Conservation (phyloP, 495 filamentous ascomycete species). For the Aspergillus homomorphus region DNA sequence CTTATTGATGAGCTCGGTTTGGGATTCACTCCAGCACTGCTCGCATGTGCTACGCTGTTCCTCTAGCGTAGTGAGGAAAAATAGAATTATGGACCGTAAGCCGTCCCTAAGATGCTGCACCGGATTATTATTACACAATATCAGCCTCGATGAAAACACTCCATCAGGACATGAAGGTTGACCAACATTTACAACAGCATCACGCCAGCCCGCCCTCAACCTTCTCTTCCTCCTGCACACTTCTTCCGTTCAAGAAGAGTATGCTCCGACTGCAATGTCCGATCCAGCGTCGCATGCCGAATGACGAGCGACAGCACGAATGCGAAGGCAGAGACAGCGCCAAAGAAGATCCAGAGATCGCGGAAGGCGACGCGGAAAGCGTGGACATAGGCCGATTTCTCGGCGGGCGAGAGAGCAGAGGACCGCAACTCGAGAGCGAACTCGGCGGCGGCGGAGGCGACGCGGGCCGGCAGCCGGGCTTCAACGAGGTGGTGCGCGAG, state of each 20-base stretch:
- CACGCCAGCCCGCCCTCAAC: too few relatives aligned
- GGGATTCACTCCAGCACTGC: too few relatives aligned
- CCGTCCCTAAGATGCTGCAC: too few relatives aligned
- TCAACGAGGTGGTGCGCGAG: not conserved
- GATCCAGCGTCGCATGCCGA: not conserved
- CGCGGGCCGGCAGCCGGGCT: not conserved
- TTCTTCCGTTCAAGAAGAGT: not conserved
- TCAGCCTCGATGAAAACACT: too few relatives aligned
- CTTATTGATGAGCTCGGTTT: too few relatives aligned
- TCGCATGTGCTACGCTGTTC: too few relatives aligned
- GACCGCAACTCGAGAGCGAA: not conserved
- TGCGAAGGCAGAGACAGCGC: not conserved
- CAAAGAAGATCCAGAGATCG: constrained; percentile 4
- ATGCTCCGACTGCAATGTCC: not conserved
- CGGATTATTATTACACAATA: too few relatives aligned
- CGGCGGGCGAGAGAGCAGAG: not conserved
- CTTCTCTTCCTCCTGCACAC: not conserved
- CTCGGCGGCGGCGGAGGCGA: not conserved
- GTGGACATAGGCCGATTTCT: not conserved
- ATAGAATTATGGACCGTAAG: too few relatives aligned
- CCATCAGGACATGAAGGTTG: too few relatives aligned
- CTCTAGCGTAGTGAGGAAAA: too few relatives aligned
- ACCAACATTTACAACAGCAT: too few relatives aligned
- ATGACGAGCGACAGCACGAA: not conserved
- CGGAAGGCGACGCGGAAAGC: not conserved